Base-by-base conservation (phyloP, 768 basidiomycete genomes). In the Leccinum fibrillosum region DNA sequence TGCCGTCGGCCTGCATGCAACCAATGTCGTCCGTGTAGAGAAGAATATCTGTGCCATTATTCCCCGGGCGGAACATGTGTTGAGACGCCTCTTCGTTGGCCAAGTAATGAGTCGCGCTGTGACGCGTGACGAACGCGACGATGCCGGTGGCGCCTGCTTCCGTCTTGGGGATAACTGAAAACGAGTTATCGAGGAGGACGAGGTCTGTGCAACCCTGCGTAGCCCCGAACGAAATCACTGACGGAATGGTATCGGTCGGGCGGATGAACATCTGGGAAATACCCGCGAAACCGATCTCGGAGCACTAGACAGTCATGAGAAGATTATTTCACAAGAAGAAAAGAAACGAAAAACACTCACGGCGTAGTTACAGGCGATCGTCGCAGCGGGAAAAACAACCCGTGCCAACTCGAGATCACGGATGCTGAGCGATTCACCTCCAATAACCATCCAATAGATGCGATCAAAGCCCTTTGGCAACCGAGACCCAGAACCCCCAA, bases 381-480 rank as follows among this genome's bases (percentile, higher is more conserved):
- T 72, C 17, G 69, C 63, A 8, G 32, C 56, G 0, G 70, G 70
- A 62, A 71, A 72, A 34, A 59, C 23, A 3, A 30, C 25, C 12
- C 66, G 62, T 7, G 70, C 70, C 39, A 71, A 54, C 34, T 72
- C 66, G 47, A 71, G 59, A 52, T 71, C 70, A 26, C 58, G 59
- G 39, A 60, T 34, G 19, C 63, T 66, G 48, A 69, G 62, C 8
- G 66, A 69, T 62, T 71, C 68, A 3, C 70, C 70, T 12, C 70
- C 64, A n/a, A 71, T 72, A 23, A 72, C 66, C 70, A 72, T 72
- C 70, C 70, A 72, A 55, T 72, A 71, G 21, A 71, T 49, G 25
- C 70, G 66, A 11, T 62, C 62, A 44, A 67, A 72, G 9, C 68
- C 68, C 5, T 53, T 48, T 19, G 68, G 63, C 0, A 67, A 47